Conservation (phyloP, 2,329 filamentous ascomycete genomes). For the Pestalotiopsis sp. region DNA sequence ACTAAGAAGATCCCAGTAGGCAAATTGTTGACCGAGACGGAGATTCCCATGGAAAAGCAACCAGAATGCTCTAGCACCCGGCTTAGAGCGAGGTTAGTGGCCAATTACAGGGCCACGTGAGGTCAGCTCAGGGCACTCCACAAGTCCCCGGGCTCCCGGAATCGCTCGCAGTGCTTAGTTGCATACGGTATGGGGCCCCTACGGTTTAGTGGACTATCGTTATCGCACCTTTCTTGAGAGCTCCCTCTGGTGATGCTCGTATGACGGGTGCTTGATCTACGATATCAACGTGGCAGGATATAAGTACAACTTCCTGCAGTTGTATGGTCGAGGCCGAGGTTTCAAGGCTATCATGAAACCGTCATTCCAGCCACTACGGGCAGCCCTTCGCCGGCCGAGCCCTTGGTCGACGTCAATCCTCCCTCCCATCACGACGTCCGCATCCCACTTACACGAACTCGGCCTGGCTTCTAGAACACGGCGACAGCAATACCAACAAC, state of each 20-base stretch:
- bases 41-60: background rate
- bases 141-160: background rate
- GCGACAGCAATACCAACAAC: background rate
- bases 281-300: background rate
- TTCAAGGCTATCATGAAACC: background rate
- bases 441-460: constrained; percentile 4
- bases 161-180: background rate
- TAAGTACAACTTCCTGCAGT: background rate
- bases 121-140: constrained; percentile 6
- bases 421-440: background rate
- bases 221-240: constrained; percentile 5
- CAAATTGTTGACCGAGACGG: constrained; percentile 5
- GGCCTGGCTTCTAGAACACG: background rate
- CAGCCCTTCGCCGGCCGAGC: background rate
- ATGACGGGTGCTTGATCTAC: background rate
- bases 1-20: background rate
- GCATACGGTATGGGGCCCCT: background rate
- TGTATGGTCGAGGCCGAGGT: background rate
- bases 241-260: constrained; percentile 1
- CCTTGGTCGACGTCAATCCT: background rate
- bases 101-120: constrained; percentile 11
- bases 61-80: constrained; percentile 8
- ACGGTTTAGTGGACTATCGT: constrained; percentile 9
- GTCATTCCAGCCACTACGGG: background rate
- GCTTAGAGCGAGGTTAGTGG: background rate